phyloP scores from a whole-genome alignment of 1,139 yeast genomes.

The Blastobotrys buckinghamii region DNA sequence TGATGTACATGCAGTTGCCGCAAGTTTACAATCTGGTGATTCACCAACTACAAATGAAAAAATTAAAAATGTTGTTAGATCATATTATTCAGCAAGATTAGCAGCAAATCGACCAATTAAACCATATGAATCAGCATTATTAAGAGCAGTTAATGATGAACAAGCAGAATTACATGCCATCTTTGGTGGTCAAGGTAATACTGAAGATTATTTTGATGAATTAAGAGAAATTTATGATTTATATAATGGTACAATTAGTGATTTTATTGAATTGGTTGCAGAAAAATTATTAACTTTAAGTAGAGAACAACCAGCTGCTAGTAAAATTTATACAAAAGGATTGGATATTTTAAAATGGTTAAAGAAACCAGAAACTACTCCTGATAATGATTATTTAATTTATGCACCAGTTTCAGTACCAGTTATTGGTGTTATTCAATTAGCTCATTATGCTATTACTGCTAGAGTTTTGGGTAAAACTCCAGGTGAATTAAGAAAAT shows the following conservation, averaged over 20 bases:
- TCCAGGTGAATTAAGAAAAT: conserved; percentile 79
- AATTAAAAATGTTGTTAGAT: conserved; percentile 66
- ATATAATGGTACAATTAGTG: conserved; percentile 69
- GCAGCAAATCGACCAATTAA: conserved; percentile 45
- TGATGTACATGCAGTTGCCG: conserved; percentile 89
- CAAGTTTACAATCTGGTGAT: conserved; percentile 48
- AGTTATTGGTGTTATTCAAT: conserved; percentile 88
- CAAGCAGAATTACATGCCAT: conserved; percentile 70
- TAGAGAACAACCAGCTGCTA: conserved; percentile 67
- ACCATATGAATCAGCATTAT: conserved; percentile 57
- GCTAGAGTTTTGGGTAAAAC: conserved; percentile 78
- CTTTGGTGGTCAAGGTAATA: conserved; percentile 98
- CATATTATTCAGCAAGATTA: conserved; percentile 55
- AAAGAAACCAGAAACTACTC: conserved; percentile 75
- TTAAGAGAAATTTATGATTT: conserved; percentile 75
- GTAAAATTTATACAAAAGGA: conserved; percentile 90
- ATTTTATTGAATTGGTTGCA: conserved; percentile 66
- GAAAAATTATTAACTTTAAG: conserved; percentile 62
- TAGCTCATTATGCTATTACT: conserved; percentile 87
- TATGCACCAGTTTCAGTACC: conserved; percentile 96
- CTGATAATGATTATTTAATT: conserved; percentile 81
- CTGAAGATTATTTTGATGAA: conserved; percentile 96
- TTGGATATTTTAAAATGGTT: conserved; percentile 86
- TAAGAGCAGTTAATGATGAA: conserved; percentile 52
- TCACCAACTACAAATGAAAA: conserved; percentile 65